phyloP scores from a whole-genome alignment of 345 rosid genomes.

The Camelina laxa region DNA sequence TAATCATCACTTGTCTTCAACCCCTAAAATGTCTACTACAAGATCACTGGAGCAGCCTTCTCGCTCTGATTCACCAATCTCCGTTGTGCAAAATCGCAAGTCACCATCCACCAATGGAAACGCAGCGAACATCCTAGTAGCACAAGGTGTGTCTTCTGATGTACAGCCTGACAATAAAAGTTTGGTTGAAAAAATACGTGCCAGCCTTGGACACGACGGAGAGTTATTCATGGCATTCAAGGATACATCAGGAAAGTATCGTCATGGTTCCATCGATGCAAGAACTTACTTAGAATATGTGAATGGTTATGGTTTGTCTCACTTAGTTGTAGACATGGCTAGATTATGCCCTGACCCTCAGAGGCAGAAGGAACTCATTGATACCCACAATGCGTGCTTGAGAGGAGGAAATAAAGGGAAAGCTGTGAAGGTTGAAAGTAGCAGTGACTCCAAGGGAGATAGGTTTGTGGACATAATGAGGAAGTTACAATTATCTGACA shows the following conservation, averaged over 20 bases:
- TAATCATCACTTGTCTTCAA: constrained; percentile 55
- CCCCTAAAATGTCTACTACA: constrained; percentile 57
- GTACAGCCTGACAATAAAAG: constrained; percentile 73
- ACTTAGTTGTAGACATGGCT: constrained; percentile 80
- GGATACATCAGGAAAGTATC: constrained; percentile 71
- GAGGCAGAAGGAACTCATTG: constrained; percentile 82
- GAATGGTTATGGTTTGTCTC: constrained; percentile 66
- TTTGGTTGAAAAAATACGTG: constrained; percentile 71
- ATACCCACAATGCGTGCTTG: constrained; percentile 59
- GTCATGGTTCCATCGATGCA: constrained; percentile 72
- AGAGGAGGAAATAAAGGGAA: constrained; percentile 56
- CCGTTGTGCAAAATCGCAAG: constrained; percentile 46
- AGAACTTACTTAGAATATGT: constrained; percentile 64
- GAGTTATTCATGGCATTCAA: constrained; percentile 71
- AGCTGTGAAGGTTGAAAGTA: constrained; percentile 45
- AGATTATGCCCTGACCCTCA: constrained; percentile 73
- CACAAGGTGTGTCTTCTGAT: constrained; percentile 38
- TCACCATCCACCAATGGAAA: constrained; percentile 37
- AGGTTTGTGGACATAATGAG: not conserved
- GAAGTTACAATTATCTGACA: constrained; percentile 54
- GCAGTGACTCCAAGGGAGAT: constrained; percentile 40
- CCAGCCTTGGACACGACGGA: constrained; percentile 65
- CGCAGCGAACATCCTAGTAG: constrained; percentile 31
- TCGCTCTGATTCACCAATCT: constrained; percentile 62
- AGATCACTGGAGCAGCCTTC: constrained; percentile 45